Percentiles rank a stretch among this genome's conserved stretches.
phyloP scores from a whole-genome alignment of 1,139 yeast genomes.

The Pichia sp. region DNA sequence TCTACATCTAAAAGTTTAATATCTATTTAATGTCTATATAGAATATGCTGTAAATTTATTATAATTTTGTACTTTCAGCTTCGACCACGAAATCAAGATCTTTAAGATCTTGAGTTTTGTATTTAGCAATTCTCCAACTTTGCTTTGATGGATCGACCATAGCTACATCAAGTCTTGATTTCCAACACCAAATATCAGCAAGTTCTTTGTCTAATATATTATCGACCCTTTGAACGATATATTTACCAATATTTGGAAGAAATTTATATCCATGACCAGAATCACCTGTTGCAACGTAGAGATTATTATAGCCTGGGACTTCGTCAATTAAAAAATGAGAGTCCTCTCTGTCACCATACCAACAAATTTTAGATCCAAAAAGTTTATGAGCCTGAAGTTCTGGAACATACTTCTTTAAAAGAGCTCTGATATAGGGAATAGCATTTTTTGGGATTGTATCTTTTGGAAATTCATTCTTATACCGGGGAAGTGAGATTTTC shows the following conservation, averaged over 20 bases:
- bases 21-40: no score
- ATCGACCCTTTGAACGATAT: slow-evolving; percentile 30
- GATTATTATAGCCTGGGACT: slow-evolving; percentile 31
- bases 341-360: slow-evolving; percentile 43
- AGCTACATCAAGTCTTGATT: slow-evolving; percentile 14
- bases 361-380: slow-evolving; percentile 36
- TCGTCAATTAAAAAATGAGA: slow-evolving; percentile 39
- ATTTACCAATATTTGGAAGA: slow-evolving; percentile 38
- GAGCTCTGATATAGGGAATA: slow-evolving; percentile 12
- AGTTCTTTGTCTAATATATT: slow-evolving; percentile 25
- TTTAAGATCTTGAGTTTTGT: slow-evolving; percentile 27
- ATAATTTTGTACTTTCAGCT: slow-evolving; percentile 6
- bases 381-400: slow-evolving; percentile 34
- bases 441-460: slow-evolving; percentile 26
- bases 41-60: neutral
- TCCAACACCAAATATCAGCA: slow-evolving; percentile 32
- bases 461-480: slow-evolving; percentile 27
- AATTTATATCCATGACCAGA: slow-evolving; percentile 42
- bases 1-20: no score
- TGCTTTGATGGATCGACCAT: slow-evolving; percentile 28
- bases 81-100: slow-evolving; percentile 23
- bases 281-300: slow-evolving; percentile 34
- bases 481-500: slow-evolving; percentile 34
- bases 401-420: slow-evolving; percentile 33
- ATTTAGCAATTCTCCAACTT: slow-evolving; percentile 32